A percentile compares a stretch with the other conserved stretches of the same genome.
Conservation (phyloP, 2,329 filamentous ascomycete species). For the Exophiala spinifera region DNA sequence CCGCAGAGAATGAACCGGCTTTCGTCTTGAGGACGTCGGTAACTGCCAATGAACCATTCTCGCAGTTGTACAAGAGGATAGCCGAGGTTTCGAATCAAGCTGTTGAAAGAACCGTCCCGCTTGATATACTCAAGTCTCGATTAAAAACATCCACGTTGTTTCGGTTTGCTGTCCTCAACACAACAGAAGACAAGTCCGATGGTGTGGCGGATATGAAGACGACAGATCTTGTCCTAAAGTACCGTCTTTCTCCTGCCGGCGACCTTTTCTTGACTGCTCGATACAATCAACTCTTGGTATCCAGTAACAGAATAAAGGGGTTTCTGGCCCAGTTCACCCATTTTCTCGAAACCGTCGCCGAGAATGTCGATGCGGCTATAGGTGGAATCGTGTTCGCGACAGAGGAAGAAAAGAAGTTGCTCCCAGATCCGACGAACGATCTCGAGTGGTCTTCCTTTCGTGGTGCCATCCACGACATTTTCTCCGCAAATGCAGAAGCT, state of each 20-base stretch:
- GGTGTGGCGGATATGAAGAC: conserved; percentile 42
- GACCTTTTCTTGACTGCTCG: conserved; percentile 39
- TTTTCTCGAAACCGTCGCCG: conserved; percentile 41
- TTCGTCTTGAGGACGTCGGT: conserved; percentile 46
- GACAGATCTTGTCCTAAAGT: conserved; percentile 42
- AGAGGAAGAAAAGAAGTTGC: conserved; percentile 20
- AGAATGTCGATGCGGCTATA: conserved; percentile 40
- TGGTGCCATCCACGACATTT: conserved; percentile 46
- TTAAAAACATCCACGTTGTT: conserved; percentile 40
- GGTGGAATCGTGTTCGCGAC: conserved; percentile 43
- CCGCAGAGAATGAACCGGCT: conserved; percentile 42
- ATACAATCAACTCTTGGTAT: conserved; percentile 47
- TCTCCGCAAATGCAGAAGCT: conserved; percentile 53
- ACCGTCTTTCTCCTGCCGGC: conserved; percentile 31
- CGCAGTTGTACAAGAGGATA: conserved; percentile 40
- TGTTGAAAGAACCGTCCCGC: conserved; percentile 10
- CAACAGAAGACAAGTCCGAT: conserved; percentile 31
- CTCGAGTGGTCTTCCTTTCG: conserved; percentile 46
- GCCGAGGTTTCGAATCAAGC: conserved; percentile 28
- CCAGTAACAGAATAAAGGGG: conserved; percentile 43
- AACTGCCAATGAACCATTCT: conserved; percentile 40
- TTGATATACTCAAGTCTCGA: conserved; percentile 18
- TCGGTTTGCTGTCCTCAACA: conserved; percentile 47
- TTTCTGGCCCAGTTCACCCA: conserved; percentile 44
- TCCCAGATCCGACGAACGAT: conserved; percentile 44